phyloP scores from a whole-genome alignment of 257 asterid species.

The Nicotiana attenuata region DNA sequence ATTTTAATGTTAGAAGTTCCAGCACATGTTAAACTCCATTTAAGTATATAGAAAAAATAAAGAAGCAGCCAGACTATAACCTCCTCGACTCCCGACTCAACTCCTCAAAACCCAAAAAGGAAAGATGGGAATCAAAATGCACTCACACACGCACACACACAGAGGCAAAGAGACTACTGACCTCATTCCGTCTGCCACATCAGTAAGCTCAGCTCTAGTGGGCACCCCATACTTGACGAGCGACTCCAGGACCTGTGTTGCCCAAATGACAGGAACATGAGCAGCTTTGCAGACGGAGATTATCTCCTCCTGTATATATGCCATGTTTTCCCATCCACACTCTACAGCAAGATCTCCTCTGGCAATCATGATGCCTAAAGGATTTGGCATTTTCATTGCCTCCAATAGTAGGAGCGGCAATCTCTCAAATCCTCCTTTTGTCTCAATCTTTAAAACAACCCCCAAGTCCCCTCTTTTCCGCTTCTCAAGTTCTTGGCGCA shows the following conservation, averaged over 20 bases:
- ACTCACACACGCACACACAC: not conserved
- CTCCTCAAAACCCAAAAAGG: not conserved
- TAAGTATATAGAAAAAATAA: not conserved
- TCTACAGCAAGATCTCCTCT: slow-evolving; percentile 85
- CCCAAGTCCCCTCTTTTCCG: slow-evolving; percentile 43
- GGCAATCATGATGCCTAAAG: slow-evolving; percentile 70
- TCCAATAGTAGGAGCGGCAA: slow-evolving; percentile 53
- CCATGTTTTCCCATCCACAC: slow-evolving; percentile 78
- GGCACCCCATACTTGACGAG: slow-evolving; percentile 65
- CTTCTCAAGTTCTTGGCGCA: slow-evolving; percentile 58
- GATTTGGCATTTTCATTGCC: slow-evolving; percentile 58
- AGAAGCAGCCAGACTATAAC: not conserved
- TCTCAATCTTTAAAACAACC: slow-evolving; percentile 61
- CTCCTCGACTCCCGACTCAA: not conserved
- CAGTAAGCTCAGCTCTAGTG: slow-evolving; percentile 62
- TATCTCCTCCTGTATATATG: slow-evolving; percentile 61
- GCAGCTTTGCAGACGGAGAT: slow-evolving; percentile 52
- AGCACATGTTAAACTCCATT: not conserved
- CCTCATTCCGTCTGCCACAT: slow-evolving; percentile 69
- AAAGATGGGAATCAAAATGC: not conserved
- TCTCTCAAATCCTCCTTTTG: slow-evolving; percentile 59
- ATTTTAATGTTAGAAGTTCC: not conserved
- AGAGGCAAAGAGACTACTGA: slow-evolving; percentile 10
- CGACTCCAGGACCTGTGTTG: slow-evolving; percentile 69
- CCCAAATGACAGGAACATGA: slow-evolving; percentile 62